Base-by-base conservation (phyloP, 192 early-diverging fungal genomes). In the Backusella tarrabulga region DNA sequence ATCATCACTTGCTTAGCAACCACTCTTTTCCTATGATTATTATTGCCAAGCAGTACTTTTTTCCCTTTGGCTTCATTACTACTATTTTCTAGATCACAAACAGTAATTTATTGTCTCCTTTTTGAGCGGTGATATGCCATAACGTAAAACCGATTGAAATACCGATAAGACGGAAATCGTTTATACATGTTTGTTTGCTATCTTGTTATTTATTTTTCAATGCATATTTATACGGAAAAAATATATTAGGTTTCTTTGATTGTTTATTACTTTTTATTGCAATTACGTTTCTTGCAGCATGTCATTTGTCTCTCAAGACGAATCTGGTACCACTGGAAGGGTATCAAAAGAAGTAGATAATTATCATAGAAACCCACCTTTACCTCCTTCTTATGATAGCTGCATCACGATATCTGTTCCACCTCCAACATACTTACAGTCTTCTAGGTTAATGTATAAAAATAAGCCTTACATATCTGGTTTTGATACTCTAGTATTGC, bases 391-490 rank as follows among this genome's bases (percentile, higher is more conserved):
- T 9, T 63, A 63, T 63, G 23, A 63, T 26, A 63, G 56, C 26
- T 63, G 56, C 12, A 29, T 63, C 12, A 63, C 23, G 21, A 63
- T 63, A 63, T 63, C 56, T 63, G 23, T 12, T 63, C 56, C 56
- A 9, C 56, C 56, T 14, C 56, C 56, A 63, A 63, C 56, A 1
- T 63, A 63, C 29, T 3, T 63, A 63, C 56, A 63, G 26, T 63
- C 56, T 29, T 63, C 56, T 63, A 23, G 56, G 21, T 63, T 63
- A 29, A 26, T 63, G 56, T 63, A 63, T 63, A 63, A 63, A 29
- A 63, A 63, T 63, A 63, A 63, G 9, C 56, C 56, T 29, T 63
- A 63, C 11, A 63, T 63, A 63, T 26, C 56, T 63, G 56, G 56
- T 4, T 63, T 63, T 63, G 56, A 63, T 63, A 12, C 23, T 14